A percentile compares a stretch with the other conserved stretches of the same genome.
Conservation (phyloP, 768 basidiomycete species). For the Lactarius psammicola region DNA sequence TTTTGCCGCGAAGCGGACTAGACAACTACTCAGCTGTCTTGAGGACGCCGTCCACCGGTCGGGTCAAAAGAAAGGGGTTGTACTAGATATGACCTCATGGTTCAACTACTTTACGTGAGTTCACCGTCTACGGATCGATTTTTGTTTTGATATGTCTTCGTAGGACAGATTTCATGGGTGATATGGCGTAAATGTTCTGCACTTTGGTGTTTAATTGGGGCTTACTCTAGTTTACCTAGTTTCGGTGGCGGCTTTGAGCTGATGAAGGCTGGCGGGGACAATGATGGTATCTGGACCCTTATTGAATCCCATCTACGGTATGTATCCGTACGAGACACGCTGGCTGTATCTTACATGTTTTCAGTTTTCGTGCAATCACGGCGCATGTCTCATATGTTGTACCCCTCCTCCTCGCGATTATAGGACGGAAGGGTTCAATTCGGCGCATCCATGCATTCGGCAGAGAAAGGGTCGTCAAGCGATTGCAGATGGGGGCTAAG, state of each 20-base stretch:
- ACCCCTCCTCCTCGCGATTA: slow-evolving; percentile 30
- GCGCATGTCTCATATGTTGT: slow-evolving; percentile 42
- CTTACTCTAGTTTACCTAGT: slow-evolving; percentile 1
- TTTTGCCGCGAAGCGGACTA: slow-evolving; percentile 38
- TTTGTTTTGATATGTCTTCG: not conserved
- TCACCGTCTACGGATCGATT: not conserved
- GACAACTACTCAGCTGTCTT: slow-evolving; percentile 43
- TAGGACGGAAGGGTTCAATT: not conserved
- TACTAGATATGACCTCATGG: slow-evolving; percentile 39
- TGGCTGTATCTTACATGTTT: slow-evolving; percentile 13
- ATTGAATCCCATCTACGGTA: slow-evolving; percentile 47
- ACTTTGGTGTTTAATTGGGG: not conserved
- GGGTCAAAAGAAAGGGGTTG: slow-evolving; percentile 25
- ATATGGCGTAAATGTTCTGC: slow-evolving; percentile 37
- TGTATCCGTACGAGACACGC: slow-evolving; percentile 25
- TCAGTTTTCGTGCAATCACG: slow-evolving; percentile 45
- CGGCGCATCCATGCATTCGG: not conserved
- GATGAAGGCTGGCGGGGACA: slow-evolving; percentile 41
- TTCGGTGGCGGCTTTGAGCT: slow-evolving; percentile 43
- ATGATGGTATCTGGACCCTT: slow-evolving; percentile 44
- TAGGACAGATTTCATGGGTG: slow-evolving; percentile 46
- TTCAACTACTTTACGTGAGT: slow-evolving; percentile 44
- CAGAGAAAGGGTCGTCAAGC: not conserved
- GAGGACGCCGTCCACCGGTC: slow-evolving; percentile 21
- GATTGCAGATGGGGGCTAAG: slow-evolving; percentile 10